Evolutionary conservation across 2,329 filamentous ascomycete genomes (phyloP), one percentile per base, ranked within the genome.

Genomic region (Sarocladium strictum): DNA sequence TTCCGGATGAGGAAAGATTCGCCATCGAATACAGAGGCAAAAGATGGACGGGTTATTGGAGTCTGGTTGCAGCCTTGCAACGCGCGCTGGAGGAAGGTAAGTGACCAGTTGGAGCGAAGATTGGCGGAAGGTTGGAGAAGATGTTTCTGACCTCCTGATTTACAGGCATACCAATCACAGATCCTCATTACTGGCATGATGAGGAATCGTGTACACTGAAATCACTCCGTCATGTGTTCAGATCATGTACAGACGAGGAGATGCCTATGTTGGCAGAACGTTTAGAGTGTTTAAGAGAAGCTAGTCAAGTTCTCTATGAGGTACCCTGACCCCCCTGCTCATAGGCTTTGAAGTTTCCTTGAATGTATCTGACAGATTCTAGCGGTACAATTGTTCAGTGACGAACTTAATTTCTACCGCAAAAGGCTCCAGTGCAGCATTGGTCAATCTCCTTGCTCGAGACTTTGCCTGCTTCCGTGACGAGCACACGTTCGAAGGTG

Each of bases 41-140:
- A 69, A 83, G 72, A 55, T 97, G 91, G 90, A 97, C 91, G 0
- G 94, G 94, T 3, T 99, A 99, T 70, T 96, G 89, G 86, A 96
- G 91, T 67, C 73, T 99, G 55, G 90, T 97, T 19, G 94, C 94
- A 23, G 83, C 88, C 21, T 69, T 99, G 63, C 89, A 92, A 69
- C 79, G 94, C 63, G 95, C 91, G 2, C 72, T 97, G 40, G 91
- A 97, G 53, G 92, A 97, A 76, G 87, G 88, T 72, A 17, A 45
- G 56, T 51, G 53, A 52, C n/a, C n/a, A n/a, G n/a, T n/a, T n/a
- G n/a, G n/a, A n/a, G n/a, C n/a, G n/a, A n/a, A n/a, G n/a, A n/a
- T n/a, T n/a, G n/a, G n/a, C n/a, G n/a, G n/a, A n/a, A n/a, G n/a
- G n/a, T n/a, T n/a, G n/a, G n/a, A n/a, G n/a, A 2, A 43, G 19